Evolutionary conservation across 306 rosid genomes (phyloP), one percentile per base, ranked within the genome.

Genomic region (Begonia loranthoides): DNA sequence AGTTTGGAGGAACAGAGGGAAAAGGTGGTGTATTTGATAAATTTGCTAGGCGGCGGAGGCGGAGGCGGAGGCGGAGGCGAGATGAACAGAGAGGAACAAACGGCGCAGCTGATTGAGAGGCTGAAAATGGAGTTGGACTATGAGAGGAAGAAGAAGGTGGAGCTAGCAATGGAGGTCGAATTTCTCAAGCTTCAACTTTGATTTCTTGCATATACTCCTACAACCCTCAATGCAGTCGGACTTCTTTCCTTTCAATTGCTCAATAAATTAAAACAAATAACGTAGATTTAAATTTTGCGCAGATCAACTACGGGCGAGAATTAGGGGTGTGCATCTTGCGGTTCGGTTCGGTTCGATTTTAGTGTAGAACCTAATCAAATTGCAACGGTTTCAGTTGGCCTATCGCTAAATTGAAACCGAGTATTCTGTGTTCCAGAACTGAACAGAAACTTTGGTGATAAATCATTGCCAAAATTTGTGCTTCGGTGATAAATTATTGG

Each of bases 161-260:
- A 46, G 38, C 13, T 75, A 46, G 77, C 66, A 41, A 55, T 56
- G 56, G 77, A 75, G 54, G 39, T 70, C 38, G 71, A 63, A 36
- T 66, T 62, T 56, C 59, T 75, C 6, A 63, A 43, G 58, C 57
- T 62, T 45, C 73, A 74, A 16, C 21, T 69, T 53, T 47, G 56
- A 21, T 10, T 22, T 21, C 6, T 16, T 39, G 38, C 47, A 12
- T n/a, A 5, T 12, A 47, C 53, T 17, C 39, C 13, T 21, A n/a
- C 4, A 43, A 19, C 22, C 22, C 22, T 19, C 22, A 17, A 43
- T 15, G 15, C 39, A 56, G 39, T 36, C 10, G 10, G 1, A 0
- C 14, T 45, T 12, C n/a, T 12, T 13, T 45, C 15, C 9, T 1
- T 12, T 4, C 16, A 11, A 11, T 45, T 45, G 12, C 16, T 45